Base-by-base conservation (phyloP, 148 eudicot genomes). In the Silene conica region DNA sequence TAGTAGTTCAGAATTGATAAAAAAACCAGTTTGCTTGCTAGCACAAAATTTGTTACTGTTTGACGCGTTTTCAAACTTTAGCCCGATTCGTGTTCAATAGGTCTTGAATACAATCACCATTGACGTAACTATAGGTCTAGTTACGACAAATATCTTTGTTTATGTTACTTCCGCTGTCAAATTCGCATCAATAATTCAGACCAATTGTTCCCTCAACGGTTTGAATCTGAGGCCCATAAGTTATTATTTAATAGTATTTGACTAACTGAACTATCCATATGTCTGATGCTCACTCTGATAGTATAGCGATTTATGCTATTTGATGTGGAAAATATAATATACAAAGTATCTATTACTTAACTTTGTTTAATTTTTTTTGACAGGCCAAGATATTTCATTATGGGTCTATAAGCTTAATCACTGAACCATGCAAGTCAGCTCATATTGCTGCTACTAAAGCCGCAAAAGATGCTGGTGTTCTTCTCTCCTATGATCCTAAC, bases 341-440 rank as follows among this genome's bases (percentile, higher is more conserved):
- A 16, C 3, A 31, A 26, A 45, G 23, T 25, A 0, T 70, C 1
- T 26, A 26, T 26, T 26, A 21, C 19, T 71, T 3, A 43, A 34
- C 45, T 73, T n/a, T 54, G 43, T 55, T 34, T 48, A 16, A 50
- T 16, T 70, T 19, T 19, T 18, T 70, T 60, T 78, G 76, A 75
- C 89, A 94, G 97, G 98, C 98, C 74, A 94, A 84, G 77, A 86
- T 94, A 63, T 92, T 94, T 74, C 98, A 94, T 77, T 94, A 91
- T 76, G 98, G 98, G 18, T 94, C 98, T 19, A 91, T 94, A 75
- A 94, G 98, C 81, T 87, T 94, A 79, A 91, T 94, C 72, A 94
- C 98, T 6, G 97, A 91, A 78, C 98, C 97, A 34, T 89, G 96
- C 80, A 91, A 88, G 74, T 88, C 96, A 14, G 97, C 98, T 43